phyloP scores from a whole-genome alignment of 768 basidiomycete genomes.

The Tricholoma sp. region DNA sequence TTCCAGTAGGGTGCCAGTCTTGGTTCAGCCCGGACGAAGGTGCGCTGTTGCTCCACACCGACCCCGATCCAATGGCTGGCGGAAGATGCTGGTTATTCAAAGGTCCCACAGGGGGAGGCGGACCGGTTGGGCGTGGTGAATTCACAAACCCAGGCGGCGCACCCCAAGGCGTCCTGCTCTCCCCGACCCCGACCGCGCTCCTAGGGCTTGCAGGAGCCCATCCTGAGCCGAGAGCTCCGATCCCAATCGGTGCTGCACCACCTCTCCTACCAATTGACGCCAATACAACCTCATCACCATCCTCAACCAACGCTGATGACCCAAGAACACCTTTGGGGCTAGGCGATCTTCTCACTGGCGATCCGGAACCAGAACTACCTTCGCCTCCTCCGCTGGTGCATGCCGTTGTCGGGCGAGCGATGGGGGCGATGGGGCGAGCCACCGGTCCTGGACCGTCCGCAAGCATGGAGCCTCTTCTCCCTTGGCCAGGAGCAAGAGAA shows the following conservation, averaged over 20 bases:
- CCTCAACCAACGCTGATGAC: constrained; percentile 71
- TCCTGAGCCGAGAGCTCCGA: constrained; percentile 32
- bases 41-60: constrained; percentile 36
- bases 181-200: constrained; percentile 31
- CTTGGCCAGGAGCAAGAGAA: constrained; percentile 42
- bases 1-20: constrained; percentile 46
- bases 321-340: constrained; percentile 67
- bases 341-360: constrained; percentile 42
- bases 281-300: constrained; percentile 74
- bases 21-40: constrained; percentile 18
- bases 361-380: constrained; percentile 59
- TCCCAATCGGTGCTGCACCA: constrained; percentile 26
- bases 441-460: constrained; percentile 54
- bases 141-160: constrained; percentile 44
- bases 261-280: constrained; percentile 41
- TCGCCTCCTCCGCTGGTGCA: constrained; percentile 42
- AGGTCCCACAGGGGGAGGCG: constrained; percentile 24
- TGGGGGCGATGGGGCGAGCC: constrained; percentile 60
- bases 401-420: constrained; percentile 53
- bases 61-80: constrained; percentile 18
- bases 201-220: constrained; percentile 51
- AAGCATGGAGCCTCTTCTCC: constrained; percentile 39
- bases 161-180: constrained; percentile 24
- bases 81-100: constrained; percentile 18
- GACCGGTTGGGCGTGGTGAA: constrained; percentile 28